Base-by-base conservation (phyloP, 2,329 filamentous ascomycete species). In the Metarhizium album region DNA sequence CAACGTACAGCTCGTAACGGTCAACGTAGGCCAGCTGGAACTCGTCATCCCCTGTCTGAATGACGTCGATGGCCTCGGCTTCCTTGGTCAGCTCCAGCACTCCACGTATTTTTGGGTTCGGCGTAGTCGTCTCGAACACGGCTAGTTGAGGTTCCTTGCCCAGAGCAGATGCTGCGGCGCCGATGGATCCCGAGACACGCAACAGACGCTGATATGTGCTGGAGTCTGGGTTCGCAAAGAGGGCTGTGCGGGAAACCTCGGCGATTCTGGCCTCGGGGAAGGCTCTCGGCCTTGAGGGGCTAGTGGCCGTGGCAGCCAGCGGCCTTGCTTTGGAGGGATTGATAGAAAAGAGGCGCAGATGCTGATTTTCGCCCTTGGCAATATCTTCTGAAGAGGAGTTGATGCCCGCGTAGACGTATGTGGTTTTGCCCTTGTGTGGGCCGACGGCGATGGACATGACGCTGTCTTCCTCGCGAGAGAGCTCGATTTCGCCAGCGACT, bases 391-490 rank as follows among this genome's bases (percentile, higher is more conserved):
- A 75, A 52, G 84, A 86, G 53, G 88, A 90, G 66, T 95, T 96
- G 70, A 95, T 84, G 49, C 90, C 90, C 24, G 90, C 87, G 57
- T 87, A 83, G 49, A 71, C 45, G 42, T 74, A 65, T 23, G 78
- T 79, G 46, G 62, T 73, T 59, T 75, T 82, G 47, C 71, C 73
- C 67, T 72, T 78, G 67, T 61, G 76, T 62, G 70, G 77, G 57
- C 88, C 82, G 48, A 85, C 80, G 42, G 83, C 88, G 47, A 96
- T 75, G 50, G 86, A 90, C 57, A 86, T 89, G 52, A 95, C 87
- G 51, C 86, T 94, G 68, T 97, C 91, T 70, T 96, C 90, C 62
- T 90, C 82, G 59, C 82, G 78, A 54, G 86, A 86, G 46, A 95
- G 80, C 53, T 89, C 82, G 61, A 91, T 75, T 58, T 95, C 87